These are phyloP conservation scores for Cercospora citrullina DNA, from an alignment of 2,329 filamentous ascomycete species.

Conservation along the genomic window DNA sequence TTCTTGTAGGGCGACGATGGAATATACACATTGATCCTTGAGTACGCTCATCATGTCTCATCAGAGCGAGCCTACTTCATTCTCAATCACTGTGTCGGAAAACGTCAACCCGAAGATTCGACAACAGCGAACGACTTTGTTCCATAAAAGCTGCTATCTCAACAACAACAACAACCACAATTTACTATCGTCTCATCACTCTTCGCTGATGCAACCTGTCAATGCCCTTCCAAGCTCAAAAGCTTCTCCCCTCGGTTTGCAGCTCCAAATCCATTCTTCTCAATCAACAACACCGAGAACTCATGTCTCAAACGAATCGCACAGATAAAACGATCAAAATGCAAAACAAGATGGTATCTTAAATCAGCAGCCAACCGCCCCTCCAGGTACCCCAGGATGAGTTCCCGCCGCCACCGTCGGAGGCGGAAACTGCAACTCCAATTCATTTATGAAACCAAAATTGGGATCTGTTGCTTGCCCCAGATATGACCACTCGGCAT, in stretches of 20 bases:
- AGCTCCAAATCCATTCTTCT: background rate
- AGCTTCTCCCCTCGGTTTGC: background rate
- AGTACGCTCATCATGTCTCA: no score
- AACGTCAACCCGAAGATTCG: no score
- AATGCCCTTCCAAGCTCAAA: background rate
- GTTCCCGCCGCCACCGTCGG: background rate
- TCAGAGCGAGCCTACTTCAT: no score
- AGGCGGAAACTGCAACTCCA: slow-evolving; percentile 23
- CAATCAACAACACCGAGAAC: background rate
- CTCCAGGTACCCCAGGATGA: background rate
- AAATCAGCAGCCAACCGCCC: background rate
- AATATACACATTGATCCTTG: no score
- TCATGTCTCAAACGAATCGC: background rate
- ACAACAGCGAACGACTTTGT: background rate
- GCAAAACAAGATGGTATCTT: background rate
- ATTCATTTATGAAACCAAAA: slow-evolving; percentile 26
- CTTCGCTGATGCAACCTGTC: background rate
- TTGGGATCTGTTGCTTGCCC: slow-evolving; percentile 26
- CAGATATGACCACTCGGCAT: slow-evolving; percentile 25
- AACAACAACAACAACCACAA: background rate
- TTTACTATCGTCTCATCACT: background rate
- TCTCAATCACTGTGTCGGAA: no score
- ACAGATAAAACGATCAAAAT: background rate
- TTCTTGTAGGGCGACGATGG: no score
- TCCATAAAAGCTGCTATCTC: background rate